Evolutionary conservation across 2,329 filamentous ascomycete species (phyloP).

Genomic region (Dothistroma septosporum): DNA sequence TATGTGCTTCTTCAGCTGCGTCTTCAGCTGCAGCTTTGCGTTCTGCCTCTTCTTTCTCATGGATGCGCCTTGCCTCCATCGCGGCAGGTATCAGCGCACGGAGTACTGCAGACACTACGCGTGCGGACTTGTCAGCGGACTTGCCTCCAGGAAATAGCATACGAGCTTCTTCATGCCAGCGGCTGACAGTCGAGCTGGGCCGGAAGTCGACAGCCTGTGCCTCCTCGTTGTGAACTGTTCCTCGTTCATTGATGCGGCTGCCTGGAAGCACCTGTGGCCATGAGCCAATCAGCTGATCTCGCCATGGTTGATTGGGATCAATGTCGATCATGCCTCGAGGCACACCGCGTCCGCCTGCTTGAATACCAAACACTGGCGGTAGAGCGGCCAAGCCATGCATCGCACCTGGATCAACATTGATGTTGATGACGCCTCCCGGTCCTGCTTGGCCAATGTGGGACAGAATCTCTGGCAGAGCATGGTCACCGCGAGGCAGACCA

Average conservation of each 20-base stretch:
- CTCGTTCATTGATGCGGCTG: conserved; percentile 44
- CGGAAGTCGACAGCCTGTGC: conserved; percentile 73
- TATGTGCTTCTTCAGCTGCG: conserved; percentile 58
- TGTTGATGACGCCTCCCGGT: conserved; percentile 18
- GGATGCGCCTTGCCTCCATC: conserved; percentile 72
- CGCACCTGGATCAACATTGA: conserved; percentile 27
- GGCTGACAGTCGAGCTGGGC: conserved; percentile 64
- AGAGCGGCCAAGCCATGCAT: conserved; percentile 18
- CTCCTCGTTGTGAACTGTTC: conserved; percentile 52
- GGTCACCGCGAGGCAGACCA: conserved; percentile 19
- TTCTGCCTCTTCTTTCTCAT: conserved; percentile 63
- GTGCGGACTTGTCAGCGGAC: conserved; percentile 64
- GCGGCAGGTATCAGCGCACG: conserved; percentile 76
- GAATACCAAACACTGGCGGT: conserved; percentile 24
- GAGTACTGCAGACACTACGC: conserved; percentile 65
- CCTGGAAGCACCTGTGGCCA: conserved; percentile 40
- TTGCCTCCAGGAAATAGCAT: conserved; percentile 69
- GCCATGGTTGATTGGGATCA: conserved; percentile 25
- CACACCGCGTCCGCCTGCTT: conserved; percentile 15
- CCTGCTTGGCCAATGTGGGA: conserved; percentile 20
- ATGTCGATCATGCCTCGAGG: conserved; percentile 26
- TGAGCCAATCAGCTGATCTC: conserved; percentile 21
- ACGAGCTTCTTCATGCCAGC: conserved; percentile 87
- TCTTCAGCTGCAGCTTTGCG: conserved; percentile 62
- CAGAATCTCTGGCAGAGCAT: conserved; percentile 27